Conservation (phyloP, 345 rosid species). For the Eucalyptus polyanthemos region DNA sequence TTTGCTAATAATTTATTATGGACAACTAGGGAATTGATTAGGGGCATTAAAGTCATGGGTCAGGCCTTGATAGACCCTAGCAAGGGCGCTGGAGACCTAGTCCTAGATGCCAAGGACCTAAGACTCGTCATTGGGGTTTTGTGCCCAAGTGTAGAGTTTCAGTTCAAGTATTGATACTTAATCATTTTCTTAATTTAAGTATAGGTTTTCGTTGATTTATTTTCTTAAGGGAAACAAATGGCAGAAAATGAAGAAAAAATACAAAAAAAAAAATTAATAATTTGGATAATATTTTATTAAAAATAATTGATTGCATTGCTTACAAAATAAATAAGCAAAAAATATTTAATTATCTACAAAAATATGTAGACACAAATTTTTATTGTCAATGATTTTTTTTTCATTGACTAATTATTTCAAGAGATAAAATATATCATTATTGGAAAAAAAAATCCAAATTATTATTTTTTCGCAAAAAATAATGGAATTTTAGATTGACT, state of each 20-base stretch:
- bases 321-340: too few species aligned
- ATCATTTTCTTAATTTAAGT: background rate
- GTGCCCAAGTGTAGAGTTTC: too few species aligned
- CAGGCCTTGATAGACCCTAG: background rate
- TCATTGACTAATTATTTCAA: background rate
- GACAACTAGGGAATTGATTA: too few species aligned
- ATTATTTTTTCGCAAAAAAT: accelerated
- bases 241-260: too few species aligned
- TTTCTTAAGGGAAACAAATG: background rate
- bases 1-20: too few species aligned
- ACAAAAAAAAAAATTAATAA: too few species aligned
- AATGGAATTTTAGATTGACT: background rate
- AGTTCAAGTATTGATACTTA: accelerated
- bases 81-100: accelerated
- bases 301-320: background rate
- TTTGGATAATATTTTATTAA: too few species aligned
- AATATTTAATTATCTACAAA: background rate
- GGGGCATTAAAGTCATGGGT: too few species aligned
- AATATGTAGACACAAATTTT: background rate
- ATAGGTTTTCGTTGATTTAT: too few species aligned
- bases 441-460: too few species aligned
- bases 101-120: background rate
- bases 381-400: accelerated
- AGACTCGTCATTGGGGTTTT: background rate
- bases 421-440: too few species aligned